phyloP scores from a whole-genome alignment of 352 stramenopile species.

The Phytophthora ohioensis region DNA sequence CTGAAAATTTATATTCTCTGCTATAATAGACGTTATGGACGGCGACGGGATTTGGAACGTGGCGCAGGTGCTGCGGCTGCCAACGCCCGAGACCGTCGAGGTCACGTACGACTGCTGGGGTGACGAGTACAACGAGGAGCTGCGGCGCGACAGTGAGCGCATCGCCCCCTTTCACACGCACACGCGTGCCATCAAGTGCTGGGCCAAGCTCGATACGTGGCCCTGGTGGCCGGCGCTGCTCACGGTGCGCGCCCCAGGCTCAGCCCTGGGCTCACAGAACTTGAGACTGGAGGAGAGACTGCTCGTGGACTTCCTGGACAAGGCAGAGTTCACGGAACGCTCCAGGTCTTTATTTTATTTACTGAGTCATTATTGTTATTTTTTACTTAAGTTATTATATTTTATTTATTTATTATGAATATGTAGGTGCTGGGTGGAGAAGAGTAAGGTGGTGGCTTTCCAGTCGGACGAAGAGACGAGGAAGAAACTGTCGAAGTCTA shows the following conservation, averaged over 20 bases:
- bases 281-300: conserved; percentile 48
- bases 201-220: conserved; percentile 77
- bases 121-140: conserved; percentile 62
- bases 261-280: conserved; percentile 35
- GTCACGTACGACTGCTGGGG: conserved; percentile 78
- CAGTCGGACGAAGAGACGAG: conserved; percentile 26
- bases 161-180: conserved; percentile 75
- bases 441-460: conserved; percentile 49
- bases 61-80: conserved; percentile 49
- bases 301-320: conserved; percentile 70
- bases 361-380: conserved; percentile 1
- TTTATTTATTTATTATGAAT: not conserved
- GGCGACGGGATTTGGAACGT: conserved; percentile 73
- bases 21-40: conserved; percentile 59
- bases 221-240: conserved; percentile 76
- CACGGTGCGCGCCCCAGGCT: conserved; percentile 51
- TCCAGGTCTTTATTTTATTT: conserved; percentile 20
- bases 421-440: conserved; percentile 62
- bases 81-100: conserved; percentile 25
- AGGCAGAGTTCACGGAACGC: conserved; percentile 37
- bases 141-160: conserved; percentile 54
- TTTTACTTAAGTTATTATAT: conserved; percentile 17
- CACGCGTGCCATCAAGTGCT: conserved; percentile 79
- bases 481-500: conserved; percentile 25
- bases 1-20: not conserved